phyloP scores from a whole-genome alignment of 2,329 filamentous ascomycete genomes.

The Trichoderma endophyticum region DNA sequence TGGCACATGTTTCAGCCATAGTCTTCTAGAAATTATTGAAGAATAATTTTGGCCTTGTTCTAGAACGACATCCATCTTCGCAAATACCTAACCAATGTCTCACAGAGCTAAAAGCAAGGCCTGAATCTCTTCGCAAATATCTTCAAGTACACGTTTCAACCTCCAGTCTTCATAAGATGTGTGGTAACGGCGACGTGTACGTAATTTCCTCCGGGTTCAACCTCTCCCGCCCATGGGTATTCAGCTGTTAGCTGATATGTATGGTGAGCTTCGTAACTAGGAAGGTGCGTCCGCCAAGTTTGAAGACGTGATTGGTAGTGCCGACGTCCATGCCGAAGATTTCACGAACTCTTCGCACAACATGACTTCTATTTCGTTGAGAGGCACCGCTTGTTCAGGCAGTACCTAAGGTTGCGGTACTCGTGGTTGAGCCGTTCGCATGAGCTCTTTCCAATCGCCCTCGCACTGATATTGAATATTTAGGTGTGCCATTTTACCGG shows the following conservation, averaged over 20 bases:
- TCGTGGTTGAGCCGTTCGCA: no score
- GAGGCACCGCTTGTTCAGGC: no score
- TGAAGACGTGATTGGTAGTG: neutral
- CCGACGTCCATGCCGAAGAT: neutral
- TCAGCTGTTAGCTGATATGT: neutral
- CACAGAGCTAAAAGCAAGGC: rapidly evolving
- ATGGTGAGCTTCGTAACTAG: neutral
- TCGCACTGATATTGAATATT: neutral
- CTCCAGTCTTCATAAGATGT: neutral
- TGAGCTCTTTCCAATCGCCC: no score
- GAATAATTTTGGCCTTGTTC: no score
- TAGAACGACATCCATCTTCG: no score
- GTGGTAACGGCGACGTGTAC: neutral
- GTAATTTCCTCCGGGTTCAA: neutral
- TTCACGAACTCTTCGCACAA: neutral
- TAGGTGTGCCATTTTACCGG: no score
- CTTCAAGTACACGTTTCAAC: neutral
- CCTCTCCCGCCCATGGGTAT: neutral
- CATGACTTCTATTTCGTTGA: no score
- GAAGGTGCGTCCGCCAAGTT: neutral
- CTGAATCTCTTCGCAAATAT: neutral
- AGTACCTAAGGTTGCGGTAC: no score
- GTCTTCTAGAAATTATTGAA: no score
- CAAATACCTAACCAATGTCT: neutral
- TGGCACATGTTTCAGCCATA: no score